A percentile compares a stretch with the other conserved stretches of the same genome.
Evolutionary conservation across 805 yeast genomes (phyloP).

Genomic region (Kodamaea sagamina): DNA sequence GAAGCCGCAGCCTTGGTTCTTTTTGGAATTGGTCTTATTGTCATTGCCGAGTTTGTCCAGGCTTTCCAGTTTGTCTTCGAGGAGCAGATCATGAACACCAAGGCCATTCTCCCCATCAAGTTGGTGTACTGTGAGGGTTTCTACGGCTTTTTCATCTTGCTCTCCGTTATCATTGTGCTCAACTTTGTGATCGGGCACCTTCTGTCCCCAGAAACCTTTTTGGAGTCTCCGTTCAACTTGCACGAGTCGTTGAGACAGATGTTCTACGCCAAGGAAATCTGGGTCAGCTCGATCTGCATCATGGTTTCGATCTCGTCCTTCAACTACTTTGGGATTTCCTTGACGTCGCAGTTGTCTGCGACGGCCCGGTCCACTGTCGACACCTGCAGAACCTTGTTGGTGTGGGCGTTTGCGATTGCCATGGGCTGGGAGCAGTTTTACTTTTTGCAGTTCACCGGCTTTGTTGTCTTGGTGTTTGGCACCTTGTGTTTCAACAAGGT

Average conservation of each 20-base stretch:
- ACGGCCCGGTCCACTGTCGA: slow-evolving; percentile 80
- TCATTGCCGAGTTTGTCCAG: slow-evolving; percentile 64
- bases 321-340: slow-evolving; percentile 71
- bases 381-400: slow-evolving; percentile 71
- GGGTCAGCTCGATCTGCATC: slow-evolving; percentile 57
- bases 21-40: slow-evolving; percentile 59
- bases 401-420: slow-evolving; percentile 68
- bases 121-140: slow-evolving; percentile 77
- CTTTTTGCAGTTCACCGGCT: slow-evolving; percentile 64
- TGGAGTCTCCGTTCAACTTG: slow-evolving; percentile 57
- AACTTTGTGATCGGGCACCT: slow-evolving; percentile 42
- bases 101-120: slow-evolving; percentile 58
- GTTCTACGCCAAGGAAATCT: slow-evolving; percentile 43
- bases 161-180: slow-evolving; percentile 46
- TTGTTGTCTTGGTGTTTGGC: slow-evolving; percentile 63
- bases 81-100: slow-evolving; percentile 59
- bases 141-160: slow-evolving; percentile 55
- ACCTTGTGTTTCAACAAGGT: slow-evolving; percentile 75
- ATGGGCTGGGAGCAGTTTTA: slow-evolving; percentile 78
- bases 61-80: slow-evolving; percentile 80
- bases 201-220: slow-evolving; percentile 34
- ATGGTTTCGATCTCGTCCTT: slow-evolving; percentile 73
- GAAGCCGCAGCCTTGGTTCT: slow-evolving; percentile 33
- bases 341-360: slow-evolving; percentile 67
- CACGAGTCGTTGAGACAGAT: slow-evolving; percentile 51